phyloP scores from a whole-genome alignment of 768 basidiomycete genomes.

The Pisolithus microcarpus region DNA sequence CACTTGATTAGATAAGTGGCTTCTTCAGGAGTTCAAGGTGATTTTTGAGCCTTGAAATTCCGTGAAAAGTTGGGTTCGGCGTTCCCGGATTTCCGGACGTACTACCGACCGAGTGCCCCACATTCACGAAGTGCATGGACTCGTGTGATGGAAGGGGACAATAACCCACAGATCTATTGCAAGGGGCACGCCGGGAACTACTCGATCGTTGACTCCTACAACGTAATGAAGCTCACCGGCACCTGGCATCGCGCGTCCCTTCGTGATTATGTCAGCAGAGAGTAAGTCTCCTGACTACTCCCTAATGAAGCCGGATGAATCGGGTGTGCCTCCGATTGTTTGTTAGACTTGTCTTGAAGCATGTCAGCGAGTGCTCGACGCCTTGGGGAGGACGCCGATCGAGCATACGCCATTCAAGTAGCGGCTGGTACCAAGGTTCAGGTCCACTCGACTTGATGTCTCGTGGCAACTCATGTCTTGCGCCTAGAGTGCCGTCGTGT shows the following conservation, averaged over 20 bases:
- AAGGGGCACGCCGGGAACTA: not conserved
- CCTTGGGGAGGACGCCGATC: slow-evolving; percentile 44
- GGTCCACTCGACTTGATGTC: not conserved
- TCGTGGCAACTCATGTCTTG: not conserved
- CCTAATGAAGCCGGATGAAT: too few relatives aligned
- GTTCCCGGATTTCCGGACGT: slow-evolving; percentile 23
- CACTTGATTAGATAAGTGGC: slow-evolving; percentile 88
- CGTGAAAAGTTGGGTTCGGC: slow-evolving; percentile 6
- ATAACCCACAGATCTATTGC: slow-evolving; percentile 66
- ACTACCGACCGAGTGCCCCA: slow-evolving; percentile 74
- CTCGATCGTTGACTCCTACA: not conserved
- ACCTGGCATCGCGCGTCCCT: slow-evolving; percentile 77
- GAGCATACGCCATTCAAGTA: slow-evolving; percentile 54
- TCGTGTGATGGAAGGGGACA: slow-evolving; percentile 48
- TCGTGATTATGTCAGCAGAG: too few relatives aligned
- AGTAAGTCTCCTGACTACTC: too few relatives aligned
- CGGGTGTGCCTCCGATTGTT: too few relatives aligned
- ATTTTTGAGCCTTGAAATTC: slow-evolving; percentile 42
- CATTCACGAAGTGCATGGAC: slow-evolving; percentile 68
- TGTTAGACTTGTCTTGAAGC: not conserved
- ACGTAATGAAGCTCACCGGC: slow-evolving; percentile 45
- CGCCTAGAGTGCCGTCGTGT: slow-evolving; percentile 46
- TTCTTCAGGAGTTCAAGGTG: slow-evolving; percentile 88
- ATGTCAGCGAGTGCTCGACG: slow-evolving; percentile 35
- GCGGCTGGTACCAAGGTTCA: slow-evolving; percentile 48